Evolutionary conservation across 2,329 filamentous ascomycete genomes (phyloP), one percentile per base, ranked within the genome.

Genomic region (Pyricularia sp.): DNA sequence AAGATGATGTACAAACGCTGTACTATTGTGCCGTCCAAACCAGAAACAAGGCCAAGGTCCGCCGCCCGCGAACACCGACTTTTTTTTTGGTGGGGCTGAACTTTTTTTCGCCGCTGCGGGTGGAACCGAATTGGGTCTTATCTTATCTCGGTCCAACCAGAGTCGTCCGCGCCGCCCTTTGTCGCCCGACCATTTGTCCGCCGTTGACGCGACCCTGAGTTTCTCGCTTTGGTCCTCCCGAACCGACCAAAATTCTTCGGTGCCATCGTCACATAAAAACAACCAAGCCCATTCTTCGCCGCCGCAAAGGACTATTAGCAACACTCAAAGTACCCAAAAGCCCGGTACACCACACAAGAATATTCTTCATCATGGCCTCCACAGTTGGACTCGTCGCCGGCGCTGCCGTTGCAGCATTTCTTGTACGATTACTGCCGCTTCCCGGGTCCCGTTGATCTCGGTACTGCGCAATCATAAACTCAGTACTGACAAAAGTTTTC

Each of bases 361-460:
- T 63, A 14, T 30, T 30, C 28, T 36, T 11, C 31, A 61, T 30
- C 69, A 90, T 90, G 88, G 82, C 85, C 61, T 87, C 88, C 69
- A 80, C 84, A 70, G 76, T 89, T 71, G 81, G 84, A 64, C 84
- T 89, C 71, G 88, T 86, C 61, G 78, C 84, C 59, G 88, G 88
- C 70, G 82, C 89, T 70, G 88, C 87, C 69, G 86, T 86, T 50
- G 86, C 86, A n/a, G 88, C 88, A 68, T 90, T 89, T 77, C 82
- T 90, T 74, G 88, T 89, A 76, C 50, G 72, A 63, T 55, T 26
- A 12, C 68, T 30, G 7, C n/a, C 28, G 12, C 25, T 58, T 66
- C 69, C 65, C 69, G 66, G 55, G 23, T 28, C 64, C 17, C 23
- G 42, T 55, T 9, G 36, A 28, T 55, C 58, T 65, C 50, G 65